Conservation (phyloP, 148 eudicot genomes). For the Rhododendron ferrugineum region DNA sequence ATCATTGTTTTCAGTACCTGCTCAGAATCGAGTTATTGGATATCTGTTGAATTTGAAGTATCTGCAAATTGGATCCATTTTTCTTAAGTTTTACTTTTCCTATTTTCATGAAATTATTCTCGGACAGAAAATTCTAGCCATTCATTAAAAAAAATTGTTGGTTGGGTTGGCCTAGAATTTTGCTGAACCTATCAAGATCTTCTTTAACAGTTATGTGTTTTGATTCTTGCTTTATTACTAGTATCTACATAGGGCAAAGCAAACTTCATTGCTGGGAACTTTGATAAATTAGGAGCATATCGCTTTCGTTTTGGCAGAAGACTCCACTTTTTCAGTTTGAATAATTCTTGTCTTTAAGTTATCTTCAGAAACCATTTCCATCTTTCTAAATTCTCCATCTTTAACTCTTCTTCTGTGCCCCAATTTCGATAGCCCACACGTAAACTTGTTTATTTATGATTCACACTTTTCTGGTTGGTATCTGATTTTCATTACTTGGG, state of each 20-base stretch:
- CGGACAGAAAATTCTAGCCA: neutral
- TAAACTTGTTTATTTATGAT: neutral
- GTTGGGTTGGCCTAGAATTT: neutral
- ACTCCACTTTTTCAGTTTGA: slow-evolving; percentile 1
- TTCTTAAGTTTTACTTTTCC: neutral
- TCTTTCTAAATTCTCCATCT: neutral
- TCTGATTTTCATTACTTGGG: neutral
- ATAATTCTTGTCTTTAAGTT: neutral
- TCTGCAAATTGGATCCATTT: neutral
- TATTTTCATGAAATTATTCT: neutral
- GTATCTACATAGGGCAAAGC: neutral
- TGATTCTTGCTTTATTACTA: neutral
- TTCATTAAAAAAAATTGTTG: neutral
- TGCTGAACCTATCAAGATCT: neutral
- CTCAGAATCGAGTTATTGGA: neutral
- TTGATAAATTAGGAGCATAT: neutral
- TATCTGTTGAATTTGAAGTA: neutral
- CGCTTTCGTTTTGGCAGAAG: slow-evolving; percentile 6
- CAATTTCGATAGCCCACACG: neutral
- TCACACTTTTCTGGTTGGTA: neutral
- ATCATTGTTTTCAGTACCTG: neutral
- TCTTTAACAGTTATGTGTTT: neutral
- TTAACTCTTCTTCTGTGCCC: neutral
- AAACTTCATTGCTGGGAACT: neutral
- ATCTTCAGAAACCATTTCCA: neutral